A percentile compares a stretch with the other conserved stretches of the same genome.
These are phyloP conservation scores for Aphanoascus verrucosus DNA, from an alignment of 2,329 filamentous ascomycete species.

Conservation along the genomic window DNA sequence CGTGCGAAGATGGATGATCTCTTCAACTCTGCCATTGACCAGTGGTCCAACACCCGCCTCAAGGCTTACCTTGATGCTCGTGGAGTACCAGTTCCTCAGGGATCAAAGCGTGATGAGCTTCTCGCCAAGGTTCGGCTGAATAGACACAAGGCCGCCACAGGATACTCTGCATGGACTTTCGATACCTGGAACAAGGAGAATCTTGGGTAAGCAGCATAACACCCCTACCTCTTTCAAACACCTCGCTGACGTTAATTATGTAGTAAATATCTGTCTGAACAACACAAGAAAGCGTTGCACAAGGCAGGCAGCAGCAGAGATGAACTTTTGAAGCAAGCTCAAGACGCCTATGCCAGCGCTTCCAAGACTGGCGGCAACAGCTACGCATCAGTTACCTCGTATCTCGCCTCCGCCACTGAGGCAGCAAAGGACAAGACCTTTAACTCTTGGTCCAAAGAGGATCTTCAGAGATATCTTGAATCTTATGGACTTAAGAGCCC, in stretches of 20 bases:
- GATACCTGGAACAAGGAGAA: slow-evolving; percentile 65
- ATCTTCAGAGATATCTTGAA: slow-evolving; percentile 70
- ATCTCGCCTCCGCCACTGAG: slow-evolving; percentile 55
- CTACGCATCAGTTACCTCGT: slow-evolving; percentile 58
- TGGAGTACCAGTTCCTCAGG: slow-evolving; percentile 63
- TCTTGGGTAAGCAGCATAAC: slow-evolving; percentile 41
- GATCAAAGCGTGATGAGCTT: slow-evolving; percentile 60
- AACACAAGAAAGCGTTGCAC: slow-evolving; percentile 46
- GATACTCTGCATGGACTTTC: slow-evolving; percentile 66
- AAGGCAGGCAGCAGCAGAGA: slow-evolving; percentile 58
- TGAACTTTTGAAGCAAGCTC: slow-evolving; percentile 54
- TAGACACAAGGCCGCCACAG: slow-evolving; percentile 56
- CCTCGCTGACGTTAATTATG: slow-evolving; percentile 23
- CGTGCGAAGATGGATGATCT: slow-evolving; percentile 52
- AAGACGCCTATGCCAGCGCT: slow-evolving; percentile 38
- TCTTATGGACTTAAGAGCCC: slow-evolving; percentile 61
- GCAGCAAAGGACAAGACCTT: slow-evolving; percentile 56
- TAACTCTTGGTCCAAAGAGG: slow-evolving; percentile 58
- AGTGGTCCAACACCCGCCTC: slow-evolving; percentile 65
- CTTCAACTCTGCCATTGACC: slow-evolving; percentile 51
- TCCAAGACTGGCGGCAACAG: slow-evolving; percentile 37
- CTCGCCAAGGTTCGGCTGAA: slow-evolving; percentile 63
- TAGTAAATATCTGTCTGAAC: slow-evolving; percentile 40
- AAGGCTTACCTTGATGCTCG: slow-evolving; percentile 71
- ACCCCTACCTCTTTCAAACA: neutral